phyloP scores from a whole-genome alignment of 768 basidiomycete genomes.

The Sutorius australiensis region DNA sequence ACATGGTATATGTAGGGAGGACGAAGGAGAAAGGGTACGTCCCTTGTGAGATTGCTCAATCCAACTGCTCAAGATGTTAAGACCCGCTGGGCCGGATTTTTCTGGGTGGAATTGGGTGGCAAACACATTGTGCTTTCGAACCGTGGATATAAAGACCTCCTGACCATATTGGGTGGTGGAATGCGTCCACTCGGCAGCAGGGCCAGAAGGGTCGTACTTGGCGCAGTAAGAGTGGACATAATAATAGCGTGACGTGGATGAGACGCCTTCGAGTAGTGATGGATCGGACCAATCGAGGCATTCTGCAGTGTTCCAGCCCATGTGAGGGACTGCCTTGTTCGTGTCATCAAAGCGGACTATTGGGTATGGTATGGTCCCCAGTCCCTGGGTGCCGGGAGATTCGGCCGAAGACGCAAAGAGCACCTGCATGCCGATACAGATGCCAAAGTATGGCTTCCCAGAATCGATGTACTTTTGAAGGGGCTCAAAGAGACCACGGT shows the following conservation, averaged over 20 bases:
- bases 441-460: slow-evolving; percentile 93
- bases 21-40: slow-evolving; percentile 33
- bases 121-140: slow-evolving; percentile 82
- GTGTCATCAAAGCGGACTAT: slow-evolving; percentile 67
- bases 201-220: slow-evolving; percentile 59
- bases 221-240: slow-evolving; percentile 97
- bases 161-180: slow-evolving; percentile 92
- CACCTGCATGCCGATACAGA: slow-evolving; percentile 98
- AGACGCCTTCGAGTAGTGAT: slow-evolving; percentile 43
- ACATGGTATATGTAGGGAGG: slow-evolving; percentile 28
- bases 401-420: slow-evolving; percentile 88
- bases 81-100: slow-evolving; percentile 88
- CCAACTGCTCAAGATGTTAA: slow-evolving; percentile 79
- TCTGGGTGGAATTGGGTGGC: slow-evolving; percentile 98
- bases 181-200: slow-evolving; percentile 72
- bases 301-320: slow-evolving; percentile 91
- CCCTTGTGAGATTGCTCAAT: slow-evolving; percentile 51
- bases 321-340: slow-evolving; percentile 92
- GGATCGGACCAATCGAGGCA: slow-evolving; percentile 43
- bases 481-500: slow-evolving; percentile 74
- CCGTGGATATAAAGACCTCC: slow-evolving; percentile 83
- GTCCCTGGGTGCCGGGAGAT: slow-evolving; percentile 60
- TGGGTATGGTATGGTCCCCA: slow-evolving; percentile 79
- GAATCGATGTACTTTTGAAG: slow-evolving; percentile 78
- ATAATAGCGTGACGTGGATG: slow-evolving; percentile 74